Base-by-base conservation (phyloP, 2,329 filamentous ascomycete species). In the Trichoderma koningiopsis region DNA sequence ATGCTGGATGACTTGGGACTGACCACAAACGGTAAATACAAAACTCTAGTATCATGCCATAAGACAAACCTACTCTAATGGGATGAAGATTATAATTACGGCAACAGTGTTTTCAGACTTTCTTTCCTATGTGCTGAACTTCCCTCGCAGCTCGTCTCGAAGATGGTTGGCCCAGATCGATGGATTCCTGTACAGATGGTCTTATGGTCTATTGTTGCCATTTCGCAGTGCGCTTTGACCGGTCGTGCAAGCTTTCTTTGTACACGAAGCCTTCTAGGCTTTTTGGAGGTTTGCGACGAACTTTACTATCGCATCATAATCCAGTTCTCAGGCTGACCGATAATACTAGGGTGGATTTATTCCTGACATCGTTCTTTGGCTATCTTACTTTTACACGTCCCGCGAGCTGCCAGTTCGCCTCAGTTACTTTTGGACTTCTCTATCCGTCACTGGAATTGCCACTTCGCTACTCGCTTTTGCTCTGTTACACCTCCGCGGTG, bases 161-260 rank as follows among this genome's bases (percentile, higher is more conserved):
- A 66, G 4, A 66, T 66, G 62, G 62, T 66, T n/a, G 62, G 62
- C 8, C 62, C 62, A 8, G 62, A 66, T 11, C 43, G 62, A 4
- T 66, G 62, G 62, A 66, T 66, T 33, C 62, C 62, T 7, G 62
- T 66, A 13, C 62, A 66, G 35, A 66, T 66, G 52, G 62, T 66
- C 16, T 53, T 66, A 4, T 66, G 62, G 62, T 66, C 62, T 13
- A 29, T 66, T 35, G 62, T 66, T 24, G 62, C 62, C 1, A 33
- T 58, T 35, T 66, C 62, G 0, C 62, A 66, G 24, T 66, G 62
- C 14, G 62, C 62, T 10, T 49, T 66, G 27, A 66, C 35, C 2
- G 62, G 62, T 5, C 62, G 62, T 16, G 47, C 62, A 56, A 66
- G 62, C n/a, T 66, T 66, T 16, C 62, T 66, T 24, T 66, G 62